These are phyloP conservation scores for Boletus sp. DNA, from an alignment of 1,284 basidiomycete species.

Conservation along the genomic window DNA sequence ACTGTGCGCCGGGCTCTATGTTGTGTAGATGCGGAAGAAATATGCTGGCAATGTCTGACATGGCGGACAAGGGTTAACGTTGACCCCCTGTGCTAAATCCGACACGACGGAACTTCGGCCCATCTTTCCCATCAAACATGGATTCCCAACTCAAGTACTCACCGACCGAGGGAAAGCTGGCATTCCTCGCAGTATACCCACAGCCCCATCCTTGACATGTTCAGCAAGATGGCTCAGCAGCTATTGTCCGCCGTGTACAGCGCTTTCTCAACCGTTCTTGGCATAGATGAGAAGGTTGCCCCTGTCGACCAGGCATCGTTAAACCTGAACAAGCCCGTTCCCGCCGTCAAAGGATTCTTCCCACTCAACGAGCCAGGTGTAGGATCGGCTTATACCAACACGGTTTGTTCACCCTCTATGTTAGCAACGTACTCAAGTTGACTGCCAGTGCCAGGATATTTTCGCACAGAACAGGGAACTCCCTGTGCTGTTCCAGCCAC, in stretches of 20 bases:
- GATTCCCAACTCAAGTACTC: background rate
- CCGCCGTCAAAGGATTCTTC: slow-evolving; percentile 49
- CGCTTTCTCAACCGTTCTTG: background rate
- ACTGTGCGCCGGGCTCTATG: slow-evolving; percentile 47
- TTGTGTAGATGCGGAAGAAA: slow-evolving; percentile 43
- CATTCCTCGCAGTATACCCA: background rate
- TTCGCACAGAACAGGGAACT: slow-evolving; percentile 43
- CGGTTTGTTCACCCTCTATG: slow-evolving; percentile 25
- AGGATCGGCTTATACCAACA: slow-evolving; percentile 43
- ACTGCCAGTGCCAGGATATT: slow-evolving; percentile 32
- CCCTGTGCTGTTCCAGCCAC: slow-evolving; percentile 64
- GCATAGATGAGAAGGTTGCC: background rate
- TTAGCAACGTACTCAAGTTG: background rate
- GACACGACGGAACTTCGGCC: background rate
- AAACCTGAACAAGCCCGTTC: slow-evolving; percentile 45
- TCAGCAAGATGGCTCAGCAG: background rate
- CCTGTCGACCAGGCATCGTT: slow-evolving; percentile 6
- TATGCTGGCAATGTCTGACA: slow-evolving; percentile 27
- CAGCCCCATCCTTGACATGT: slow-evolving; percentile 1
- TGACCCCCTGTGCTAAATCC: background rate
- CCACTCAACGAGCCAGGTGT: slow-evolving; percentile 62
- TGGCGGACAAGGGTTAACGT: slow-evolving; percentile 6
- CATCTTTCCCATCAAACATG: background rate
- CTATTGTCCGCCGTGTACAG: background rate
- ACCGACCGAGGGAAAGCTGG: no score